These are phyloP conservation scores for Penicillium sp. DNA, from an alignment of 2,329 filamentous ascomycete species.

Conservation along the genomic window DNA sequence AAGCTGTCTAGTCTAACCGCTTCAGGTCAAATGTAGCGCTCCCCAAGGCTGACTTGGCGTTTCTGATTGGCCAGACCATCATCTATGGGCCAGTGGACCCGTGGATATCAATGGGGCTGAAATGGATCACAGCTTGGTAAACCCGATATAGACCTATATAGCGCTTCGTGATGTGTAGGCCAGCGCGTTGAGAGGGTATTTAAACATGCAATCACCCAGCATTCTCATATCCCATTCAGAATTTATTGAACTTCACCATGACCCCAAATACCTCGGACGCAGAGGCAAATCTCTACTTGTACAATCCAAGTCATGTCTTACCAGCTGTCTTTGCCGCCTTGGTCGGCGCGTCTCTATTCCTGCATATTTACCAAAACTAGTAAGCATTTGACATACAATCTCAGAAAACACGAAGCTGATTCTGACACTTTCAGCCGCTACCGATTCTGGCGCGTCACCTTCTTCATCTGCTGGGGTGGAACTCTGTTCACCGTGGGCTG, in stretches of 20 bases:
- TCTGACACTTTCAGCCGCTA: slow-evolving; percentile 21
- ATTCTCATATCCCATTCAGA: neutral
- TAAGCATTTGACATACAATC: slow-evolving; percentile 9
- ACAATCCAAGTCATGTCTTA: slow-evolving; percentile 33
- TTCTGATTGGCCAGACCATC: slow-evolving; percentile 6
- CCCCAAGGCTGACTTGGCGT: neutral
- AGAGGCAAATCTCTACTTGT: slow-evolving; percentile 22
- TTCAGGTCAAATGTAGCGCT: slow-evolving; percentile 15
- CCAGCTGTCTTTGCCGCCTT: slow-evolving; percentile 34
- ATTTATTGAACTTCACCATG: slow-evolving; percentile 5
- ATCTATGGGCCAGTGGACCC: neutral
- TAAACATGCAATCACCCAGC: neutral
- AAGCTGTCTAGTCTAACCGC: slow-evolving; percentile 11
- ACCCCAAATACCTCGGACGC: slow-evolving; percentile 2
- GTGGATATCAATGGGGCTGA: neutral
- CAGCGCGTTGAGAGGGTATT: neutral
- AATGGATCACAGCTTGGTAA: neutral
- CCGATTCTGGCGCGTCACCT: slow-evolving; percentile 36
- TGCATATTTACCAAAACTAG: slow-evolving; percentile 37
- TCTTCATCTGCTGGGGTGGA: slow-evolving; percentile 37
- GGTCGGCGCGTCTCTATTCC: slow-evolving; percentile 29
- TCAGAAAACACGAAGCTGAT: slow-evolving; percentile 1
- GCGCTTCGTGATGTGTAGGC: neutral
- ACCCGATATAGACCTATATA: neutral
- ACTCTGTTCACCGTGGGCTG: slow-evolving; percentile 38